Conservation (phyloP, 2,329 filamentous ascomycete genomes). For the Sclerotinia glacialis region DNA sequence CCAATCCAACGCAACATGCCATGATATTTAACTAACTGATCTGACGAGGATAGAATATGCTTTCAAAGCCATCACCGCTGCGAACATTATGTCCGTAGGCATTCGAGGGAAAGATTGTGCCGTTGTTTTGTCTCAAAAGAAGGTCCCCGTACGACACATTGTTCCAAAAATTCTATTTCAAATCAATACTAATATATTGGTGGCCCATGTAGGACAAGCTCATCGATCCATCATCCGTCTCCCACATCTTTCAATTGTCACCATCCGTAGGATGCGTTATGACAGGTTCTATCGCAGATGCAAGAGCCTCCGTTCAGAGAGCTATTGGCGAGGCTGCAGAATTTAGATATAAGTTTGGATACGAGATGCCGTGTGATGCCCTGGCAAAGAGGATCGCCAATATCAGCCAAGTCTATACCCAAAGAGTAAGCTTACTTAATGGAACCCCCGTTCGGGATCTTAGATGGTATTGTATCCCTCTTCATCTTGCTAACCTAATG, state of each 20-base stretch:
- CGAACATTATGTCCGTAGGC: slow-evolving; percentile 97
- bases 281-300: slow-evolving; percentile 97
- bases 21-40: slow-evolving; percentile 10
- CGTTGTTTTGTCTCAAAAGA: slow-evolving; percentile 97
- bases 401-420: slow-evolving; percentile 99
- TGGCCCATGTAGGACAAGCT: slow-evolving; percentile 76
- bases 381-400: slow-evolving; percentile 96
- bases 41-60: slow-evolving; percentile 76
- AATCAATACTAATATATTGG: slow-evolving; percentile 29
- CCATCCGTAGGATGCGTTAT: slow-evolving; percentile 97
- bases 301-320: slow-evolving; percentile 85
- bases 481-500: slow-evolving; percentile 27
- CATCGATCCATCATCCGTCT: slow-evolving; percentile 94
- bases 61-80: slow-evolving; percentile 99
- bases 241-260: slow-evolving; percentile 95
- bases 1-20: slow-evolving; percentile 19
- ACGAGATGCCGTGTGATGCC: slow-evolving; percentile 99
- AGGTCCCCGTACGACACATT: slow-evolving; percentile 77
- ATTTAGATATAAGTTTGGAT: slow-evolving; percentile 97
- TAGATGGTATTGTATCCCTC: slow-evolving; percentile 32
- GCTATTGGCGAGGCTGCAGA: slow-evolving; percentile 95
- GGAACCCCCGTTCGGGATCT: slow-evolving; percentile 30
- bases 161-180: slow-evolving; percentile 22
- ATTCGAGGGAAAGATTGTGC: slow-evolving; percentile 95
- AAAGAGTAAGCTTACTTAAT: slow-evolving; percentile 63